Conservation (phyloP, 2,329 filamentous ascomycete species). For the Diaporthe sp. region DNA sequence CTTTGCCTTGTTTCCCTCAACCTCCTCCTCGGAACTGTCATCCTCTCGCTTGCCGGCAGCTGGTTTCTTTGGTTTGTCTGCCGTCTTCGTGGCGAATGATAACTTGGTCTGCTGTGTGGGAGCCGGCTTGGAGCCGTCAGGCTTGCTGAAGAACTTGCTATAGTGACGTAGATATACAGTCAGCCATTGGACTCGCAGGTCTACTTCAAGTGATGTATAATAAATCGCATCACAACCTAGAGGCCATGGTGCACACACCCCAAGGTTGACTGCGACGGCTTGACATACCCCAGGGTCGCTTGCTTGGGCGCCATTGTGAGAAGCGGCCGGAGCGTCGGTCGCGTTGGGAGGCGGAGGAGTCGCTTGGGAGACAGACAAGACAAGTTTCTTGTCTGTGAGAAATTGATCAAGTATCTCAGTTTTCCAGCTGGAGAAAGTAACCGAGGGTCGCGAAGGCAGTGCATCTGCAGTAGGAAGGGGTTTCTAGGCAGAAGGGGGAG, state of each 20-base stretch:
- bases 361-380: slow-evolving; percentile 42
- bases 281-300: slow-evolving; percentile 90
- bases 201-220: not conserved
- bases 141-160: slow-evolving; percentile 88
- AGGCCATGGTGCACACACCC: slow-evolving; percentile 67
- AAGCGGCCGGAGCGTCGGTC: slow-evolving; percentile 40
- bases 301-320: slow-evolving; percentile 73
- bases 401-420: not conserved
- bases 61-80: slow-evolving; percentile 55
- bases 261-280: slow-evolving; percentile 79
- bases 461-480: slow-evolving; percentile 13
- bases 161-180: not conserved
- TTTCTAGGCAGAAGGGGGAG: slow-evolving; percentile 28
- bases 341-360: slow-evolving; percentile 45
- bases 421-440: not conserved
- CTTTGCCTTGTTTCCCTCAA: slow-evolving; percentile 46
- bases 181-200: slow-evolving; percentile 34
- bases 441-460: slow-evolving; percentile 9
- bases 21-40: slow-evolving; percentile 40
- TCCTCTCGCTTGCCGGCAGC: slow-evolving; percentile 52
- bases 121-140: slow-evolving; percentile 70
- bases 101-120: slow-evolving; percentile 84
- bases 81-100: slow-evolving; percentile 76
- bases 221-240: not conserved
- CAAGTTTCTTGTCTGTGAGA: not conserved